Evolutionary conservation across 2,329 filamentous ascomycete genomes (phyloP).

Genomic region (Fusarium sterilihyphosum): DNA sequence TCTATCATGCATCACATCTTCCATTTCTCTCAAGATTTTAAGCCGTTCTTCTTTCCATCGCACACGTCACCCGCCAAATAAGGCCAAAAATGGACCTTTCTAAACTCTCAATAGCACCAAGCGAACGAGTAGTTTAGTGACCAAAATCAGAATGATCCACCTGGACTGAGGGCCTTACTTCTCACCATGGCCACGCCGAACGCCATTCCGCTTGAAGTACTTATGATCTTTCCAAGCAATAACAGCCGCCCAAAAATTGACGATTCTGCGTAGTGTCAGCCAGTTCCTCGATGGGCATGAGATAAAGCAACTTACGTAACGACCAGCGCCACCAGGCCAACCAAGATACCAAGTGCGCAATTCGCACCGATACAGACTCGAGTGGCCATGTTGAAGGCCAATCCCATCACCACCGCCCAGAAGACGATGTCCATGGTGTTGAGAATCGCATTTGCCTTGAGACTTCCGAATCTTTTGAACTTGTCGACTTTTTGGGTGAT

Average conservation of each 20-base stretch:
- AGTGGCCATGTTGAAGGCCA: slow-evolving; percentile 30
- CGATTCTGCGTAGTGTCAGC: not conserved
- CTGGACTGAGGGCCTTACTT: not conserved
- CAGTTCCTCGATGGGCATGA: fast-evolving
- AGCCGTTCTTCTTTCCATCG: too few species aligned
- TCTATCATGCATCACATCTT: too few species aligned
- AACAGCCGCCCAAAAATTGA: slow-evolving; percentile 16
- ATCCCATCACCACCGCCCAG: slow-evolving; percentile 41
- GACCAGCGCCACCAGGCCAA: slow-evolving; percentile 9
- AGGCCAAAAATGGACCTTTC: too few species aligned
- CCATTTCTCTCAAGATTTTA: too few species aligned
- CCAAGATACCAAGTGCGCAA: slow-evolving; percentile 24
- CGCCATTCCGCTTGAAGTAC: not conserved
- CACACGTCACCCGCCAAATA: too few species aligned
- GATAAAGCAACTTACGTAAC: not conserved
- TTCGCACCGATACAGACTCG: slow-evolving; percentile 19
- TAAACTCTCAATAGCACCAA: too few species aligned
- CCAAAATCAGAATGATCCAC: fast-evolving
- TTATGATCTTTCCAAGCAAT: slow-evolving; percentile 16
- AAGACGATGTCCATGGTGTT: slow-evolving; percentile 42
- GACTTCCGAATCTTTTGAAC: slow-evolving; percentile 33
- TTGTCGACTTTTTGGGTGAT: slow-evolving; percentile 42
- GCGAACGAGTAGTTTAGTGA: fast-evolving
- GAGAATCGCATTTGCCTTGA: slow-evolving; percentile 38
- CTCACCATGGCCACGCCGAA: not conserved